Base-by-base conservation (phyloP, 768 basidiomycete species). In the Nevesoporus exiguus region DNA sequence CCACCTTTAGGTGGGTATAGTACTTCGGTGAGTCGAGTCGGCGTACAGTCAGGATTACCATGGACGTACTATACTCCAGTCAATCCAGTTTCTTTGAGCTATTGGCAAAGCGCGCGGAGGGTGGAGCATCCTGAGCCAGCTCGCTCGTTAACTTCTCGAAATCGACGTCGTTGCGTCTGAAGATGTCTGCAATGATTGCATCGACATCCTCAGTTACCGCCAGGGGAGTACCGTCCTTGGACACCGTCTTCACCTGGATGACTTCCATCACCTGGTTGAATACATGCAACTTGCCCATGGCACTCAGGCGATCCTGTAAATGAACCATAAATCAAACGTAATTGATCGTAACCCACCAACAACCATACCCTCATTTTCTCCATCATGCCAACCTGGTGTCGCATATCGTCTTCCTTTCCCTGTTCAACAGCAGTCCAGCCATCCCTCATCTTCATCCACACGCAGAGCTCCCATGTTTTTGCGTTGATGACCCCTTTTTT, bases 241-340 rank as follows among this genome's bases (percentile, higher is more conserved):
- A 45, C 45, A 71, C 21, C 6, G 70, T 70, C 33, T 71, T 70
- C 37, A 62, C 57, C 51, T 66, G 70, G 4, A 70, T 63, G 31
- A 68, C 69, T 37, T 70, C 70, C 61, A 71, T 70, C 61, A 70
- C 61, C 44, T 70, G 70, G 19, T 53, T 25, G 48, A 70, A 70
- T 22, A 71, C 69, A 17, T 70, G 53, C 1, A 51, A 34, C 45
- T 70, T 71, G 31, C 57, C 70, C 69, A 70, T 71, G 29, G 57
- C 68, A 11, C 31, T 46, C 25, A 70, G 44, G 54, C 60, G 69
- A n/a, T 57, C 56, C 69, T 71, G 50, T 24, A 33, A 10, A 21
- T 31, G 33, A 21, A 43, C 6, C 41, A 47, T 56, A 42, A 57
- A 44, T 37, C 30, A 52, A 53, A 11, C 29, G 24, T 5, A 19